phyloP scores from a whole-genome alignment of 495 filamentous ascomycete species.

The Tetracladium marchalianum region DNA sequence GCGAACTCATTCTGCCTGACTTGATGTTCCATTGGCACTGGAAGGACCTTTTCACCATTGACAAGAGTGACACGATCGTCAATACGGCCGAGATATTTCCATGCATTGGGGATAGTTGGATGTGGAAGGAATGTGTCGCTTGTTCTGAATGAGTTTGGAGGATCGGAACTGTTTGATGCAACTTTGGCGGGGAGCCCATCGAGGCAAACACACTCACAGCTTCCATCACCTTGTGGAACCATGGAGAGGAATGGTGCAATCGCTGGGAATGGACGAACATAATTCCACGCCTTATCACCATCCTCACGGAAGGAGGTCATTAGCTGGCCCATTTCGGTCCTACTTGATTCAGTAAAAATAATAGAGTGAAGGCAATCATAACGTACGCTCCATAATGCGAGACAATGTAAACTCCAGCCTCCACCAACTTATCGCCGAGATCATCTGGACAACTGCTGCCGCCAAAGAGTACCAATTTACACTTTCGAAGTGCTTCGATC shows the following conservation, averaged over 20 bases:
- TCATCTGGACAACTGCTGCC: constrained; percentile 37
- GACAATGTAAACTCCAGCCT: constrained; percentile 41
- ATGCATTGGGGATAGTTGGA: constrained; percentile 44
- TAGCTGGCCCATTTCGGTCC: constrained; percentile 46
- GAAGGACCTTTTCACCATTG: constrained; percentile 65
- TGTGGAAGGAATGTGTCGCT: constrained; percentile 56
- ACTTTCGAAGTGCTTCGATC: constrained; percentile 31
- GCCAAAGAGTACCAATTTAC: constrained; percentile 35
- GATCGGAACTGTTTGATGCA: constrained; percentile 42
- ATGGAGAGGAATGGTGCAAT: constrained; percentile 25
- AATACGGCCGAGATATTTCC: constrained; percentile 52
- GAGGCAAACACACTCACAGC: constrained; percentile 39
- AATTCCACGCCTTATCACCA: constrained; percentile 32
- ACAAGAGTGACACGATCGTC: constrained; percentile 56
- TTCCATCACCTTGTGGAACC: constrained; percentile 28
- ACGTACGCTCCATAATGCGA: constrained; percentile 34
- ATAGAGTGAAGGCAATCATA: not conserved
- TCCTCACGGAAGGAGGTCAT: constrained; percentile 42
- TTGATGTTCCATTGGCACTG: constrained; percentile 47
- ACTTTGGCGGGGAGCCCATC: constrained; percentile 40
- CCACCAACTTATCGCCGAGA: constrained; percentile 41
- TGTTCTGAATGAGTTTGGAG: constrained; percentile 37
- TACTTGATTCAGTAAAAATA: not conserved
- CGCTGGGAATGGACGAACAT: constrained; percentile 21
- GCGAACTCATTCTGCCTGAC: constrained; percentile 41